phyloP scores from a whole-genome alignment of 108 stramenopile species.

The Pelagomonas calceolata region DNA sequence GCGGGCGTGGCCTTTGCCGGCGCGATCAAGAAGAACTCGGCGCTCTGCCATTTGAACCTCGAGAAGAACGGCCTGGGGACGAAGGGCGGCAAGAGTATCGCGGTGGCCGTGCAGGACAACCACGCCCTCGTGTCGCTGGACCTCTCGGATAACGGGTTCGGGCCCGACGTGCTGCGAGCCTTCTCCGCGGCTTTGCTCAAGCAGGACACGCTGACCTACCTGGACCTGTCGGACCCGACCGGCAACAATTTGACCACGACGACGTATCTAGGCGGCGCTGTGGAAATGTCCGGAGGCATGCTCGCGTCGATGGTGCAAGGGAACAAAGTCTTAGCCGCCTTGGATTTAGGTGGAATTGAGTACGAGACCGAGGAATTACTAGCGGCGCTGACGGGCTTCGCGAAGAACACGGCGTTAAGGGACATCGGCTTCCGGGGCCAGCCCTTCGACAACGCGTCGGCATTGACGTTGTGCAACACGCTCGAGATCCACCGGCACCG shows the following conservation, averaged over 20 bases:
- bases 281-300: slow-evolving; percentile 2
- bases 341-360: slow-evolving; percentile 3
- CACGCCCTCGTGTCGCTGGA: slow-evolving; percentile 2
- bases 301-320: slow-evolving; percentile 1
- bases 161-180: slow-evolving; percentile 9
- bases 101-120: slow-evolving; percentile 11
- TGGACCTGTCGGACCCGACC: slow-evolving; percentile 13
- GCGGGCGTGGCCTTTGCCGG: slow-evolving; percentile 8
- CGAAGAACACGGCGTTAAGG: slow-evolving; percentile 3
- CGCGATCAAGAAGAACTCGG: slow-evolving; percentile 3
- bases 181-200: slow-evolving; percentile 3
- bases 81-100: slow-evolving; percentile 5
- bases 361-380: neutral
- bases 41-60: slow-evolving; percentile 6
- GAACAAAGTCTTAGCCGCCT: neutral
- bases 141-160: slow-evolving; percentile 5
- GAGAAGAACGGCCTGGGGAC: slow-evolving; percentile 3
- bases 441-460: slow-evolving; percentile 2
- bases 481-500: neutral
- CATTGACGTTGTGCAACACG: slow-evolving; percentile 2
- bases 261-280: slow-evolving; percentile 3
- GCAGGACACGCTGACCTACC: neutral
- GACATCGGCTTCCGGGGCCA: slow-evolving; percentile 4
- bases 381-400: slow-evolving; percentile 2
- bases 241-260: slow-evolving; percentile 4